phyloP scores from a whole-genome alignment of 2,329 filamentous ascomycete species.

The Coniochaeta sp. region DNA sequence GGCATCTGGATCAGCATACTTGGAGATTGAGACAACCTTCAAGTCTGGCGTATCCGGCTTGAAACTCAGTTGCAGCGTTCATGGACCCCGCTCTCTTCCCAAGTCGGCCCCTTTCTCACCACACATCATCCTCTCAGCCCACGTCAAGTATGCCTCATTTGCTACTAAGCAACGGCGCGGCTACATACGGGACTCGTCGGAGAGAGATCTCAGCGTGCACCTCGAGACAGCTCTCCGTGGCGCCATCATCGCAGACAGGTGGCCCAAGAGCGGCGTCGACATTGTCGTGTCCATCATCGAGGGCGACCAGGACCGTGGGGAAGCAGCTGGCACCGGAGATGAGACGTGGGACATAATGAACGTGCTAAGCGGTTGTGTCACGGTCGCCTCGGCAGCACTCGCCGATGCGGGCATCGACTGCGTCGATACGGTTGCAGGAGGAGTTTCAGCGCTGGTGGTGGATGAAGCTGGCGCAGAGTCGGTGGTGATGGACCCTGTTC shows the following conservation, averaged over 20 bases:
- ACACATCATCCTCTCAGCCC: slow-evolving; percentile 83
- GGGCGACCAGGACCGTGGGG: slow-evolving; percentile 72
- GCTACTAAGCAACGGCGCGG: slow-evolving; percentile 76
- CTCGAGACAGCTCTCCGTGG: slow-evolving; percentile 85
- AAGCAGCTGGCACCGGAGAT: slow-evolving; percentile 39
- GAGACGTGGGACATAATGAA: slow-evolving; percentile 86
- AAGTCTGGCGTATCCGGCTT: slow-evolving; percentile 46
- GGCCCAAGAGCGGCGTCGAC: slow-evolving; percentile 97
- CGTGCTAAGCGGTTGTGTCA: slow-evolving; percentile 85
- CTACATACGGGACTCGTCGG: slow-evolving; percentile 77
- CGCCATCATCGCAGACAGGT: slow-evolving; percentile 84
- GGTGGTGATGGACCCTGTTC: slow-evolving; percentile 73
- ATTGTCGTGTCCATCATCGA: slow-evolving; percentile 89
- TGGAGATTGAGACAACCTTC: slow-evolving; percentile 54
- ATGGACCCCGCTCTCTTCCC: slow-evolving; percentile 85
- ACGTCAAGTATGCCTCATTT: slow-evolving; percentile 96
- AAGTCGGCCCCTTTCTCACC: slow-evolving; percentile 87
- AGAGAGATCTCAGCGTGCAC: slow-evolving; percentile 85
- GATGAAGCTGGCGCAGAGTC: slow-evolving; percentile 26
- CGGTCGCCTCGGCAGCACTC: slow-evolving; percentile 85
- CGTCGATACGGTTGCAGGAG: slow-evolving; percentile 81
- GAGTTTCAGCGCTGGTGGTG: slow-evolving; percentile 73
- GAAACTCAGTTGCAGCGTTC: slow-evolving; percentile 88
- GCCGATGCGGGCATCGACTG: slow-evolving; percentile 95
- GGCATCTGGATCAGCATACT: slow-evolving; percentile 86